Base-by-base conservation (phyloP, 495 filamentous ascomycete species). In the Pseudotulostoma volvatum region DNA sequence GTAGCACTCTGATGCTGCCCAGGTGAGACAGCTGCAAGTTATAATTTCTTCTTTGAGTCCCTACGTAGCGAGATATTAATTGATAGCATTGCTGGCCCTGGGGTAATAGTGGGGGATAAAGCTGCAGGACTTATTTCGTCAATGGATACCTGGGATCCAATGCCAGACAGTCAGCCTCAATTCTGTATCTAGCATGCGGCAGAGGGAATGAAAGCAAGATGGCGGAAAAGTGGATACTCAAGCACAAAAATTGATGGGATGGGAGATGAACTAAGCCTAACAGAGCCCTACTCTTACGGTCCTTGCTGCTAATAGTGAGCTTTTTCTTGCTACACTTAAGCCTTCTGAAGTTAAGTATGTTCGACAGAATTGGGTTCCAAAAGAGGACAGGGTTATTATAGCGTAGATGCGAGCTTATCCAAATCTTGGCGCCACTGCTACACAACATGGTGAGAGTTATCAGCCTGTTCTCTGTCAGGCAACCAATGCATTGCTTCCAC, bases 31-130 rank as follows among this genome's bases (percentile, higher is more conserved):
- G n/a, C n/a, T 8, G 19, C 14, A 8, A 18, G 15, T 8, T 38
- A 18, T 21, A 38, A 25, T 8, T 38, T 38, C 17, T 38, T 38
- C 36, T 38, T 38, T 13, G 36, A 38, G n/a, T 38, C 15, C 7
- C 14, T 38, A 13, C 15, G n/a, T 20, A 16, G 14, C 15, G 14
- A 38, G n/a, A 9, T 16, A 13, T 38, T 17, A 4, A 38, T 8
- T 9, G 33, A 35, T 35, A 13, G 17, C 13, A 35, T 35, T 18
- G 13, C 33, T 35, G 14, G 9, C 17, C 17, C 14, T 13, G 14
- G 33, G 14, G 33, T 35, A 8, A 18, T 35, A 15, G 13, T 35
- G 13, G 33, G 33, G 14, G 33, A 35, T 18, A 5, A 35, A 35
- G 33, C 33, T 5, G 33, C 33, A 8, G 33, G 33, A 8, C 33